These are phyloP conservation scores for Aspergillus conjunctus DNA, from an alignment of 495 filamentous ascomycete genomes.

Conservation along the genomic window DNA sequence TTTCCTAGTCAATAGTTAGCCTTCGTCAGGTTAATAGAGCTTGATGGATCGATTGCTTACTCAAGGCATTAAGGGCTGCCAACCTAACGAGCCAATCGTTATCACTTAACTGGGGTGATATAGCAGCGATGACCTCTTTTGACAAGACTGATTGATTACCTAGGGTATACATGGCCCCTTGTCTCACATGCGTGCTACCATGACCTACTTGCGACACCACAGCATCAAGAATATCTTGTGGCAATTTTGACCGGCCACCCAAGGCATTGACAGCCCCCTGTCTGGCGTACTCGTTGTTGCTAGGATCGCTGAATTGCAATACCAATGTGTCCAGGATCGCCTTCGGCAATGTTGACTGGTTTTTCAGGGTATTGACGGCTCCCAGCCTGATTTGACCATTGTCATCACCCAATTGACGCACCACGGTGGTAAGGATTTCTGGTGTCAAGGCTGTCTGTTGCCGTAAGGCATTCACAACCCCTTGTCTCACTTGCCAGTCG, in stretches of 20 bases:
- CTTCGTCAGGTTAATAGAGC: neutral
- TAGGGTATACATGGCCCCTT: too few relatives aligned
- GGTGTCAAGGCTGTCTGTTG: too few relatives aligned
- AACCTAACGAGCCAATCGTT: neutral
- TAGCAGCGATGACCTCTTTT: too few relatives aligned
- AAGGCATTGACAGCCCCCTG: neutral
- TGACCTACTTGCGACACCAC: neutral
- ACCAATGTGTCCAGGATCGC: neutral
- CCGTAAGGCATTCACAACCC: too few relatives aligned
- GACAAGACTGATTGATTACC: too few relatives aligned
- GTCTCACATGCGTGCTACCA: too few relatives aligned
- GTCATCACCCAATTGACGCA: too few relatives aligned
- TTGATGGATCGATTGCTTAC: neutral
- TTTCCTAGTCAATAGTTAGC: neutral
- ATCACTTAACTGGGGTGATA: too few relatives aligned
- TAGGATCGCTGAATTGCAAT: neutral
- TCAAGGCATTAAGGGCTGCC: constrained; percentile 6
- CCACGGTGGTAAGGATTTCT: too few relatives aligned
- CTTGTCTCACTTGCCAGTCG: too few relatives aligned
- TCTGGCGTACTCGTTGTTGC: neutral
- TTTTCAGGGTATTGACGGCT: neutral
- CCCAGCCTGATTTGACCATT: neutral
- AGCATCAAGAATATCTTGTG: neutral
- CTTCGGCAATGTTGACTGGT: neutral
- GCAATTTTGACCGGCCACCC: neutral